phyloP scores from a whole-genome alignment of 495 filamentous ascomycete genomes.

The Halenospora varia region DNA sequence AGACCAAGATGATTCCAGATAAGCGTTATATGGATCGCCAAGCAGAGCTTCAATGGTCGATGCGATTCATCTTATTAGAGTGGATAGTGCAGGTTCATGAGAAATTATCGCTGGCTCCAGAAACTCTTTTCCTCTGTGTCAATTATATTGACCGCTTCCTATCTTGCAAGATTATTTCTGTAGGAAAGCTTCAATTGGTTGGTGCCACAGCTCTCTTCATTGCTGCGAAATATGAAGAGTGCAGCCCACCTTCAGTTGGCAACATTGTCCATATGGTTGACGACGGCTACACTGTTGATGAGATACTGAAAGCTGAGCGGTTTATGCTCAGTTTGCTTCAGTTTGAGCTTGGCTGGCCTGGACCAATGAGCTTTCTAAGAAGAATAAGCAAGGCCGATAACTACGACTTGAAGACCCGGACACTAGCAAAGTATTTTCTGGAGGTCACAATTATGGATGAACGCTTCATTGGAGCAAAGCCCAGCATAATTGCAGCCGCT shows the following conservation, averaged over 20 bases:
- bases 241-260: constrained; percentile 88
- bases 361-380: constrained; percentile 95
- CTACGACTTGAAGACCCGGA: constrained; percentile 93
- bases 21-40: constrained; percentile 95
- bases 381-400: constrained; percentile 98
- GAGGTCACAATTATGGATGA: constrained; percentile 98
- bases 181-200: constrained; percentile 92
- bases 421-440: constrained; percentile 95
- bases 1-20: constrained; percentile 80
- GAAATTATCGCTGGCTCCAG: constrained; percentile 84
- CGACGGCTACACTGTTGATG: constrained; percentile 78
- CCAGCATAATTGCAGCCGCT: constrained; percentile 86
- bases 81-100: constrained; percentile 96
- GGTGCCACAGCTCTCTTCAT: constrained; percentile 95
- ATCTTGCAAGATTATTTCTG: constrained; percentile 87
- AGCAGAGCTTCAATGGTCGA: constrained; percentile 97
- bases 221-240: constrained; percentile 97
- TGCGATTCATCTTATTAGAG: constrained; percentile 96
- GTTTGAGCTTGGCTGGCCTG: constrained; percentile 94
- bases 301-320: constrained; percentile 94
- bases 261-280: constrained; percentile 99
- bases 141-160: constrained; percentile 98
- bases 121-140: constrained; percentile 88
- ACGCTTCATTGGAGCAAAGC: constrained; percentile 84
- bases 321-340: constrained; percentile 97